Evolutionary conservation across 768 basidiomycete species (phyloP), one percentile per base, ranked within the genome.

Genomic region (Mycena indigotica): DNA sequence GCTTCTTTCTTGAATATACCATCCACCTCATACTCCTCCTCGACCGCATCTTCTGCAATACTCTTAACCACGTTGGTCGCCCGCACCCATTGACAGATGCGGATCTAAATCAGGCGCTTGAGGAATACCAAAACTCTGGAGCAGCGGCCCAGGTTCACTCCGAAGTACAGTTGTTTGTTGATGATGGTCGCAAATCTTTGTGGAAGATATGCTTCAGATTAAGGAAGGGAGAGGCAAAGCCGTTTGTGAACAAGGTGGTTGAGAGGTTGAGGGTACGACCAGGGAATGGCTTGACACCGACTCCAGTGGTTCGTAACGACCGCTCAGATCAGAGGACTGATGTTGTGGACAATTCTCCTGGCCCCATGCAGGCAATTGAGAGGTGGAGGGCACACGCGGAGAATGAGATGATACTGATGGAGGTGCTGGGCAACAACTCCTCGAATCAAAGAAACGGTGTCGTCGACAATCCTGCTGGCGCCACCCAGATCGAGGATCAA

Each of bases 21-120:
- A 48, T 48, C 46, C 46, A 48, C 46, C 21, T 28, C 8, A 48
- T n/a, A 23, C 46, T 48, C 46, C 21, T 48, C 46, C 25, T 48
- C 46, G 46, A 48, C 46, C 46, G 21, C 8, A 48, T 48, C 21
- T 48, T 48, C 23, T 26, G 15, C 46, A 48, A 24, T 21, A 12
- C 46, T 8, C 25, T 21, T 4, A 28, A 12, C 12, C 41, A 5
- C 5, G 23, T 8, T 19, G 21, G 15, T 44, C 41, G 21, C 15
- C 46, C 25, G 24, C 46, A 48, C 21, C 24, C 46, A n/a, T n/a
- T 48, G 24, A 13, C 23, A 10, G 46, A 24, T 23, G 25, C 6
- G 24, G 46, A 48, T 21, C 25, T 48, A 5, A 5, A 26, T 23
- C 21, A 26, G 24, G 46, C 46, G 46, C 46, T 48, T 23, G 10